A percentile compares a stretch with the other conserved stretches of the same genome.
phyloP scores from a whole-genome alignment of 2,329 filamentous ascomycete genomes.

The Exophiala oligosperma region DNA sequence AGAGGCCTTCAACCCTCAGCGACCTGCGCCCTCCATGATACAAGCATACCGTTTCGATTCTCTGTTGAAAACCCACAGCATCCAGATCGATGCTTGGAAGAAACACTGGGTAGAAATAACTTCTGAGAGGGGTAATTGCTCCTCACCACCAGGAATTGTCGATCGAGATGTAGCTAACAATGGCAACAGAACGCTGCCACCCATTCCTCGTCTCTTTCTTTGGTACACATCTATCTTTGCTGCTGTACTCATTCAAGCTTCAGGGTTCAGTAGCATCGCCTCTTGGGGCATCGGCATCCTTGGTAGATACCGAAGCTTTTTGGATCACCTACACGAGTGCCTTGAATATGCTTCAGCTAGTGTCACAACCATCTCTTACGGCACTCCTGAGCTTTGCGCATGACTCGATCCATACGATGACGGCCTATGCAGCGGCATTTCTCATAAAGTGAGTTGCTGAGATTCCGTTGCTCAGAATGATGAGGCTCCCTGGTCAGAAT shows the following conservation, averaged over 20 bases:
- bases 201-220: conserved; percentile 42
- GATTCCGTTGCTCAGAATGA: neutral
- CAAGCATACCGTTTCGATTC: neutral
- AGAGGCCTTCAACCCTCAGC: conserved; percentile 27
- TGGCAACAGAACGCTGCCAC: conserved; percentile 32
- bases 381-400: conserved; percentile 42
- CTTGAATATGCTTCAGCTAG: conserved; percentile 37
- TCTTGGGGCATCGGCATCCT: conserved; percentile 25
- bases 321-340: conserved; percentile 30
- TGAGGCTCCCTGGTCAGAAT: too few species aligned
- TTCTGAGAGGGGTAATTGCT: conserved; percentile 2
- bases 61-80: neutral
- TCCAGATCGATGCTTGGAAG: conserved; percentile 6
- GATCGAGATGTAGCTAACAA: neutral
- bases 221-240: conserved; percentile 39
- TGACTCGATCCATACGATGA: conserved; percentile 46
- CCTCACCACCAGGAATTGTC: neutral
- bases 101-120: conserved; percentile 4
- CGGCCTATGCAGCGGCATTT: conserved; percentile 43
- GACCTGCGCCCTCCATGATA: neutral
- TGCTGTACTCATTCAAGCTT: conserved; percentile 40
- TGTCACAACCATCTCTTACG: conserved; percentile 29
- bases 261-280: conserved; percentile 34
- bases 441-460: conserved; percentile 34
- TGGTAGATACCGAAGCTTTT: conserved; percentile 32